These are phyloP conservation scores for Lathyrus aphaca DNA, from an alignment of 306 rosid genomes.

Conservation along the genomic window DNA sequence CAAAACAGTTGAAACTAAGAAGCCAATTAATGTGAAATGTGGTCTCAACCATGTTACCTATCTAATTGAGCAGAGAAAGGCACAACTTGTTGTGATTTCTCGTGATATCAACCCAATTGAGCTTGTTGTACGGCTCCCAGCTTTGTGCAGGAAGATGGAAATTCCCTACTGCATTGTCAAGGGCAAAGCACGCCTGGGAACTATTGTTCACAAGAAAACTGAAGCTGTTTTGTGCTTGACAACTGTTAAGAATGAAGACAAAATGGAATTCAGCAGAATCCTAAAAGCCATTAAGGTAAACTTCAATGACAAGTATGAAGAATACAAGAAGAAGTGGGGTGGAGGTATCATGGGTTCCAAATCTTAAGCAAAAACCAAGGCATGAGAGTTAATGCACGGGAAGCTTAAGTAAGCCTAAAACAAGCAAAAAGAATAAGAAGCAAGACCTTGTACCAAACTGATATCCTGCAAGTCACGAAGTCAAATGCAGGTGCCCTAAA, in stretches of 20 bases:
- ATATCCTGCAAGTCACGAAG: no score
- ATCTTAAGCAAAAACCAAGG: conserved; percentile 77
- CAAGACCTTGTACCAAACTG: no score
- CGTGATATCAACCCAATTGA: conserved; percentile 89
- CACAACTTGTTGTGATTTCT: conserved; percentile 78
- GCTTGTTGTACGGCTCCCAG: conserved; percentile 82
- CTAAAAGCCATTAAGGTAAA: conserved; percentile 83
- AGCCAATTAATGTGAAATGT: conserved; percentile 75
- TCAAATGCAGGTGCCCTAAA: no score
- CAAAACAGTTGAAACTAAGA: conserved; percentile 61
- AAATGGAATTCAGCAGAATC: conserved; percentile 70
- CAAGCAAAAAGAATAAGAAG: no score
- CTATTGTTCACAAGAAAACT: conserved; percentile 75
- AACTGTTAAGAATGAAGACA: conserved; percentile 84
- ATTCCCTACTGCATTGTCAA: conserved; percentile 83
- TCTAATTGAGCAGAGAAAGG: conserved; percentile 81
- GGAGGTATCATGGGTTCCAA: conserved; percentile 92
- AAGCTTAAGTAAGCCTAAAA: no score
- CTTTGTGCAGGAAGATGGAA: conserved; percentile 84
- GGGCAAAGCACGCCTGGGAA: conserved; percentile 77
- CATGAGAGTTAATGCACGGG: no score
- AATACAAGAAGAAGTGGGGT: conserved; percentile 83
- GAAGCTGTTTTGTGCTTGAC: conserved; percentile 77
- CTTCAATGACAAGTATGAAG: conserved; percentile 76
- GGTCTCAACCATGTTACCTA: conserved; percentile 83